Conservation (phyloP, 805 yeast species). For the Wickerhamiella vanderwaltii region DNA sequence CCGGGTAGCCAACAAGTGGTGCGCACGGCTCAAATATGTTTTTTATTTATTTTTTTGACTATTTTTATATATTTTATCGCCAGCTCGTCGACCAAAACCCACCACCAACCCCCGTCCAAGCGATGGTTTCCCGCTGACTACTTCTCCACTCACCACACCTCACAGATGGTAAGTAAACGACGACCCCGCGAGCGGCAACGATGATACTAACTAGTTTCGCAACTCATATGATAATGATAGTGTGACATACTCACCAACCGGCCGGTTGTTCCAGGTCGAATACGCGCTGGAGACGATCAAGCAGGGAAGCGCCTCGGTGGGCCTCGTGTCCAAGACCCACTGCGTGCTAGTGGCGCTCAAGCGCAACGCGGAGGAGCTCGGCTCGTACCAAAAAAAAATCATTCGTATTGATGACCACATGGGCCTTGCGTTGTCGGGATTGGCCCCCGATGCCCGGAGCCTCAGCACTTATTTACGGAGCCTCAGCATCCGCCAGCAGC, state of each 20-base stretch:
- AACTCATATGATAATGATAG: conserved; percentile 98
- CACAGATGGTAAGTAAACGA: no score
- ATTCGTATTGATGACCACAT: conserved; percentile 84
- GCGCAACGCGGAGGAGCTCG: conserved; percentile 93
- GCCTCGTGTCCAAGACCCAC: conserved; percentile 71
- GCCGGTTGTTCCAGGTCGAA: conserved; percentile 78
- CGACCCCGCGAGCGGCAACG: no score
- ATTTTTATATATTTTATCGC: no score
- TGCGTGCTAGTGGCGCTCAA: conserved; percentile 90
- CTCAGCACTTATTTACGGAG: conserved; percentile 79
- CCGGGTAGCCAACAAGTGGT: no score
- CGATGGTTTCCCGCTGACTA: no score
- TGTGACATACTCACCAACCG: conserved; percentile 93
- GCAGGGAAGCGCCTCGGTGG: conserved; percentile 96
- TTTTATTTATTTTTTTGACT: no score
- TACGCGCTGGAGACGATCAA: conserved; percentile 91
- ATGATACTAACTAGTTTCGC: conserved; percentile 57
- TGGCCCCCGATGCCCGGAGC: conserved; percentile 97
- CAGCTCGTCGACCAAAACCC: no score
- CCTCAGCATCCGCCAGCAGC: conserved; percentile 76
- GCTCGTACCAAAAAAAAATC: conserved; percentile 90
- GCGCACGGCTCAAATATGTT: no score
- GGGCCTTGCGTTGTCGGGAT: conserved; percentile 93
- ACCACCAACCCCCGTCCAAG: no score
- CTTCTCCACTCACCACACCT: no score